Evolutionary conservation across 2,329 filamentous ascomycete species (phyloP), one percentile per base, ranked within the genome.

Genomic region (Ceratocystiopsis brevicomis): DNA sequence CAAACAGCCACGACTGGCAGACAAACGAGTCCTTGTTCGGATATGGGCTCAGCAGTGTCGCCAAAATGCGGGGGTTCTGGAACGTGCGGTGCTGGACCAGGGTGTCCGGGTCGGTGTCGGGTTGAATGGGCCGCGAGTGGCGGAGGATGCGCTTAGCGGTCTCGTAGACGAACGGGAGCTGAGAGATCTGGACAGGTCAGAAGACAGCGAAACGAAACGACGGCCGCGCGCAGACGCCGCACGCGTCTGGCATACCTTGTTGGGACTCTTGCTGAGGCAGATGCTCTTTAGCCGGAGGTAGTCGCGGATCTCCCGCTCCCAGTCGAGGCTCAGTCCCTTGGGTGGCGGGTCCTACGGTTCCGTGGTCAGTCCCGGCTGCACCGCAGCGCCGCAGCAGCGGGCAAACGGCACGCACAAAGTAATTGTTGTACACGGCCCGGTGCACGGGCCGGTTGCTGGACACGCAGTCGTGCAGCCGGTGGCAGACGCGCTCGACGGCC

Each of bases 1-100:
- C 61, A 54, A 73, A 82, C 2, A 84, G 63, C 17, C 66, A 72
- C 1, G 79, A 85, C 13, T 69, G 66, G 48, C 69, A 71, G 32
- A 86, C 61, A 53, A 84, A 76, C 21, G 68, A 65, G 44, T 72
- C 64, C 40, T 69, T 62, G 48, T 75, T 78, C 18, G 61, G 56
- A 9, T 63, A 57, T 3, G 63, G 37, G n/a, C 56, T 49, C 50
- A 73, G 67, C 45, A 69, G 54, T 10, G 58, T n/a, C 9, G 54
- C 49, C 9, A 76, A 58, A 35, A 71, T 49, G 16, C 59, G 43
- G 35, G 64, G 56, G 49, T 71, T 68, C 48, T 62, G 65, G 3
- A 73, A 76, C 15, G 55, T 44, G 18, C 61, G 53, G 48, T 64
- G 60, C 9, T 61, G 2, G 13, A 44, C 41, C 13, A 42, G 37